Percentiles rank a stretch among this genome's conserved stretches.
These are phyloP conservation scores for Trametes maxima DNA, from an alignment of 768 basidiomycete species.

Conservation along the genomic window DNA sequence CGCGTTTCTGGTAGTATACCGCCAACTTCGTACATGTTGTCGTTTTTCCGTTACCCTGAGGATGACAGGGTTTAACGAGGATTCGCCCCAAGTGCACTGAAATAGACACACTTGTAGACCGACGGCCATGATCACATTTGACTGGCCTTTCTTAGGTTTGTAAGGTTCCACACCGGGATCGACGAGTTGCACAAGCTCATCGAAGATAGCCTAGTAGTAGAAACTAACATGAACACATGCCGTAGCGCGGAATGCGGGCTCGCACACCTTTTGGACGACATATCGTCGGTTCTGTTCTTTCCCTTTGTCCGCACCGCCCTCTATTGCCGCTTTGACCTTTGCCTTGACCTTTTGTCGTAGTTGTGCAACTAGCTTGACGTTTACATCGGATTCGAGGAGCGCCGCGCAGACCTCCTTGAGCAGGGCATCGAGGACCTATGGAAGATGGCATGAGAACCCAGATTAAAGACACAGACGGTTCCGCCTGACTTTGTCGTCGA, in stretches of 20 bases:
- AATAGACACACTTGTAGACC: constrained; percentile 78
- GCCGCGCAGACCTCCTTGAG: constrained; percentile 96
- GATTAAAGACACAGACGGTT: not conserved
- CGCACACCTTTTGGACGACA: constrained; percentile 84
- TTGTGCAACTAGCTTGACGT: constrained; percentile 92
- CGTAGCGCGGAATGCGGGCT: no score
- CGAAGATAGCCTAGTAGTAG: constrained; percentile 79
- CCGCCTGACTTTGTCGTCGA: constrained; percentile 83
- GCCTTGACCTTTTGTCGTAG: constrained; percentile 88
- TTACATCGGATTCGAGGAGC: constrained; percentile 94
- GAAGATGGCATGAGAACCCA: not conserved
- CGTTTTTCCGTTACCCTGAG: constrained; percentile 95
- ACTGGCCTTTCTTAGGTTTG: constrained; percentile 93
- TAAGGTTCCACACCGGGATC: constrained; percentile 96
- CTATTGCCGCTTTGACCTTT: constrained; percentile 83
- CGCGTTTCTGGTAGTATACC: constrained; percentile 95
- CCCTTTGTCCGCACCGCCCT: constrained; percentile 66
- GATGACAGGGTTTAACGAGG: constrained; percentile 5
- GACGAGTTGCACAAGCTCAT: constrained; percentile 92
- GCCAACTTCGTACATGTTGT: constrained; percentile 99
- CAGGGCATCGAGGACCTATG: constrained; percentile 87
- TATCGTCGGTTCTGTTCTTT: constrained; percentile 84
- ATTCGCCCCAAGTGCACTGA: not conserved
- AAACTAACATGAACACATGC: no score
- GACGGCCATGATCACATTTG: constrained; percentile 96